phyloP scores from a whole-genome alignment of 208 protist genomes.

The Leishmania gerbilli region DNA sequence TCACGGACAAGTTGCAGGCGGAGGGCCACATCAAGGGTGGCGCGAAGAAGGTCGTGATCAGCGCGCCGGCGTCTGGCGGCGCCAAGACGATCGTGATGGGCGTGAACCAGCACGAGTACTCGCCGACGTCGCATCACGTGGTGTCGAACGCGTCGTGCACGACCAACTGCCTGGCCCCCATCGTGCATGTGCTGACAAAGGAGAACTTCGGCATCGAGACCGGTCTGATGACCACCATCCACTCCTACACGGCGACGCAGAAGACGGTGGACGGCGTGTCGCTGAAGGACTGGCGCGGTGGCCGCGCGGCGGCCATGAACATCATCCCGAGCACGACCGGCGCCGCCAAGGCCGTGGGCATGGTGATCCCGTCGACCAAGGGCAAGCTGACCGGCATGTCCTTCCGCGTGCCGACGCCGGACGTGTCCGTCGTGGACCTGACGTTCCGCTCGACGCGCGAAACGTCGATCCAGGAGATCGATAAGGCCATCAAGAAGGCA shows the following conservation, averaged over 20 bases:
- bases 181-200: conserved; percentile 97
- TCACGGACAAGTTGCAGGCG: conserved; percentile 92
- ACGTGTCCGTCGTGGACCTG: conserved; percentile 99
- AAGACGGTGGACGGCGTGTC: conserved; percentile 98
- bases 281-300: conserved; percentile 98
- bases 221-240: conserved; percentile 99
- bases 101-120: conserved; percentile 97
- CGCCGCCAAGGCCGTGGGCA: conserved; percentile 98
- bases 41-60: conserved; percentile 99
- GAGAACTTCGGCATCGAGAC: conserved; percentile 97
- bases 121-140: conserved; percentile 77
- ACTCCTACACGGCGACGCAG: conserved; percentile 99
- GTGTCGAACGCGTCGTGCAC: conserved; percentile 99
- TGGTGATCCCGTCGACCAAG: conserved; percentile 92
- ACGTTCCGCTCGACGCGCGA: conserved; percentile 91
- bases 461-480: conserved; percentile 97
- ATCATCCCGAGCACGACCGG: conserved; percentile 99
- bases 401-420: conserved; percentile 98
- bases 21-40: conserved; percentile 95
- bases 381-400: conserved; percentile 97
- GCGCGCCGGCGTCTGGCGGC: conserved; percentile 96
- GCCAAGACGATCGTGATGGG: conserved; percentile 99
- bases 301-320: conserved; percentile 95
- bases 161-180: conserved; percentile 99
- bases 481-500: conserved; percentile 93